Base-by-base conservation (phyloP, 2,329 filamentous ascomycete species). In the Colletotrichum incanum region DNA sequence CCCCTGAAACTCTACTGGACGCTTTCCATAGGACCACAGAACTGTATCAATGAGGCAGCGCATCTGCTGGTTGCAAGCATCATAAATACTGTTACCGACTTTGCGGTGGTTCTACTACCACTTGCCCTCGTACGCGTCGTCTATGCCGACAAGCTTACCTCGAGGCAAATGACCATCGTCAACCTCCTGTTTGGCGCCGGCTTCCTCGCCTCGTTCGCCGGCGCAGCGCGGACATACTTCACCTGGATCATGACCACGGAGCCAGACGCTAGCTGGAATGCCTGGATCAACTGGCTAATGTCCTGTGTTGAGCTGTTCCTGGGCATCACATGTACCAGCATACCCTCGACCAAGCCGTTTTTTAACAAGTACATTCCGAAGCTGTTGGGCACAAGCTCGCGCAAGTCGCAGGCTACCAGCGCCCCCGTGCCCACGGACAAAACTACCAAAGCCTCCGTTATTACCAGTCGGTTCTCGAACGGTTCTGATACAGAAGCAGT, bases 51-150 rank as follows among this genome's bases (percentile, higher is more conserved):
- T 34, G 83, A 91, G 72, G 83, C 86, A 2, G 80, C 81, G 0
- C 87, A 89, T 62, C 83, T 90, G 37, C 83, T 88, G 39, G 84
- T 84, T 45, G 84, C 90, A 45, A 89, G 89, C 2, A 86, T 88
- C 37, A 84, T 90, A 73, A 91, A 91, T 78, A 90, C 90, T 58
- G 76, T 87, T 54, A 90, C 89, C 8, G 89, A 92, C 77, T 84
- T 92, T 54, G 76, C 87, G 14, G 84, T 87, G n/a, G 86, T 88
- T 45, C 76, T 86, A 0, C 79, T 90, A 4, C 88, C 88, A 1
- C 84, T 89, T 56, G 82, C 82, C 28, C 85, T 84, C 3, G 81
- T 88, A 11, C 71, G 67, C n/a, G 31, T 71, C n/a, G 61, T 71
- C 26, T 71, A 73, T 28, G 70, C 59, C 60, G 79, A 84, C 74